Base-by-base conservation (phyloP, 495 filamentous ascomycete genomes). In the Pyronema domesticum region DNA sequence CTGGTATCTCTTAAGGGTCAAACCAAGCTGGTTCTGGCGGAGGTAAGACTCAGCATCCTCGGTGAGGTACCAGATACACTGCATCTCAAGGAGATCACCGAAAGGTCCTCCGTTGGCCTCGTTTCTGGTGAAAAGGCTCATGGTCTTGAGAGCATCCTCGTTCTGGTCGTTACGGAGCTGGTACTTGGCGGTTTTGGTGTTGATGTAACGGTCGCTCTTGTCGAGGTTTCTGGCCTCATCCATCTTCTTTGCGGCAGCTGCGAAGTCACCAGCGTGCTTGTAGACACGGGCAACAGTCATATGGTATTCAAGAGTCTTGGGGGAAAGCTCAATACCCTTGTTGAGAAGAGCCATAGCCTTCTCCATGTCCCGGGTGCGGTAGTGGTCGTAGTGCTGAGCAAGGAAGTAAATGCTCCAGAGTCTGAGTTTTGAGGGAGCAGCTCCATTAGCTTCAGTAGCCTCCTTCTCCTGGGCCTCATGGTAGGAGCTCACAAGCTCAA, bases 131-230 rank as follows among this genome's bases (percentile, higher is more conserved):
- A 99, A 99, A 51, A 94, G 78, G 66, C 88, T 83, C 85, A 96
- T 89, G 19, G 86, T 93, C 30, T 81, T 75, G 33, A 95, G 70
- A 0, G 80, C 89, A 60, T 78, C 80, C 47, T 93, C 86, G 60
- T 83, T 89, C 61, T 94, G 78, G 65, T 95, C 76, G 68, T 95
- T 94, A 50, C 91, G 81, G 23, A 99, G 76, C 63, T 89, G 87
- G 66, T 99, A 99, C 67, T 99, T 96, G 34, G 93, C 88, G 17
- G 86, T 82, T 72, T 99, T 99, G 48, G 86, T 86, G 72, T 99
- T 99, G 73, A 96, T 96, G 66, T 95, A 91, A 19, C 91, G 83
- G 65, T 99, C 91, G 69, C 79, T 84, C 46, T 80, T 77, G 63
- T 99, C 91, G 54, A 95, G 71, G 36, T 75, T 72, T 34, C 91